Conservation (phyloP, 768 basidiomycete genomes). For the Suillus cothurnatus region DNA sequence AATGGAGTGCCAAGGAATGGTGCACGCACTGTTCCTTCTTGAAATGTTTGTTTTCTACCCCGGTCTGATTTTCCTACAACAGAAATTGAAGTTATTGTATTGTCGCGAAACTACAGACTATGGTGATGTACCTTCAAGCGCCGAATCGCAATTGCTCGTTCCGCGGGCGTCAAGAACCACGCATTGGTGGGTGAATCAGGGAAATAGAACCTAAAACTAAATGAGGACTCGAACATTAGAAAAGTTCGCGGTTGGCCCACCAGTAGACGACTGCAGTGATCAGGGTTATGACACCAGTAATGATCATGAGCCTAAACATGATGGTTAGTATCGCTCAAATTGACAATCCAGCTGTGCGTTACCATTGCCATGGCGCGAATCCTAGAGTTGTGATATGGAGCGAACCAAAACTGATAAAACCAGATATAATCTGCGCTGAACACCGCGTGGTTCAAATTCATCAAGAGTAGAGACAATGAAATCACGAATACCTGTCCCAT, state of each 20-base stretch:
- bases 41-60: conserved; percentile 80
- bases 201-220: conserved; percentile 55
- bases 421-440: conserved; percentile 68
- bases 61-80: conserved; percentile 69
- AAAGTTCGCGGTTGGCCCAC: conserved; percentile 33
- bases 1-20: background rate
- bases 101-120: background rate
- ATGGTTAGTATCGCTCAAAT: conserved; percentile 8
- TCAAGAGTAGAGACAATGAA: background rate
- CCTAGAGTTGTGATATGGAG: conserved; percentile 57
- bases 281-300: conserved; percentile 63
- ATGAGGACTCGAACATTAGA: conserved; percentile 7
- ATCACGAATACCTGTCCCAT: conserved; percentile 55
- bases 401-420: conserved; percentile 67
- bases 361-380: conserved; percentile 80
- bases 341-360: conserved; percentile 7
- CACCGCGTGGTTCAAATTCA: background rate
- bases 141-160: conserved; percentile 61
- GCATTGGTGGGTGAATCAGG: conserved; percentile 76
- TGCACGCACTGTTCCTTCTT: conserved; percentile 73
- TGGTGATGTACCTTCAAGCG: conserved; percentile 54
- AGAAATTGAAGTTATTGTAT: background rate
- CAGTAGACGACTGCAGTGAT: conserved; percentile 54
- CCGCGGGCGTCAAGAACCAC: conserved; percentile 70
- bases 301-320: conserved; percentile 61